phyloP scores from a whole-genome alignment of 176 grass and related monocot genomes.

The Thinopyrum elongatum region DNA sequence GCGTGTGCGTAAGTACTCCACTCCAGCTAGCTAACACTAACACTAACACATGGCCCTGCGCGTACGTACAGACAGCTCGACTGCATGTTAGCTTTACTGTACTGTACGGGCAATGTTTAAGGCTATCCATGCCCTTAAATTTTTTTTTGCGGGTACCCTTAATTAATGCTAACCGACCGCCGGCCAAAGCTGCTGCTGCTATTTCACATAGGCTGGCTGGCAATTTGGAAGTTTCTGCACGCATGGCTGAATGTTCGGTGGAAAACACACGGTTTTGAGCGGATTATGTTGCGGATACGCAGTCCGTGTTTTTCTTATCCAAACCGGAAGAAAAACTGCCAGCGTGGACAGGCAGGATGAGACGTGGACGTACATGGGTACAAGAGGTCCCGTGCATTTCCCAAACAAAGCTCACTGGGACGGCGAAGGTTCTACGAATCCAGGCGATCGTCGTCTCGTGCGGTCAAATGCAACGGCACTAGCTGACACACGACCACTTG shows the following conservation, averaged over 20 bases:
- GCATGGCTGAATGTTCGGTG: background rate
- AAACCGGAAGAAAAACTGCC: background rate
- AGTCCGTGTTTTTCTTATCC: background rate
- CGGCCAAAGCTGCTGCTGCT: background rate
- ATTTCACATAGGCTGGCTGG: background rate
- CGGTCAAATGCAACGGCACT: conserved; percentile 6
- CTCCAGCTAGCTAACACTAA: background rate
- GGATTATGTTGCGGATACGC: background rate
- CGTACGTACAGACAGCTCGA: background rate
- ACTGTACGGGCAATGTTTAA: background rate
- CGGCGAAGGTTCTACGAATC: background rate
- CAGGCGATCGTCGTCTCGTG: conserved; percentile 19
- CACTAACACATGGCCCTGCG: background rate
- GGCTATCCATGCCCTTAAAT: background rate
- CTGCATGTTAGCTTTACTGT: background rate
- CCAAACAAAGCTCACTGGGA: background rate
- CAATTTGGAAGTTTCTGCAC: background rate
- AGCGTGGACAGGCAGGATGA: background rate
- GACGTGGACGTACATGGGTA: background rate
- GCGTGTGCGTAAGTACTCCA: background rate
- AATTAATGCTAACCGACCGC: background rate
- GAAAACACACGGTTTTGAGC: background rate
- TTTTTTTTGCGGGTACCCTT: too few species aligned
- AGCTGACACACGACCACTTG: conserved; percentile 30
- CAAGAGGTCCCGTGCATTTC: background rate